Evolutionary conservation across 1,284 basidiomycete genomes (phyloP), one percentile per base, ranked within the genome.

Genomic region (Papiliotrema flavescens): DNA sequence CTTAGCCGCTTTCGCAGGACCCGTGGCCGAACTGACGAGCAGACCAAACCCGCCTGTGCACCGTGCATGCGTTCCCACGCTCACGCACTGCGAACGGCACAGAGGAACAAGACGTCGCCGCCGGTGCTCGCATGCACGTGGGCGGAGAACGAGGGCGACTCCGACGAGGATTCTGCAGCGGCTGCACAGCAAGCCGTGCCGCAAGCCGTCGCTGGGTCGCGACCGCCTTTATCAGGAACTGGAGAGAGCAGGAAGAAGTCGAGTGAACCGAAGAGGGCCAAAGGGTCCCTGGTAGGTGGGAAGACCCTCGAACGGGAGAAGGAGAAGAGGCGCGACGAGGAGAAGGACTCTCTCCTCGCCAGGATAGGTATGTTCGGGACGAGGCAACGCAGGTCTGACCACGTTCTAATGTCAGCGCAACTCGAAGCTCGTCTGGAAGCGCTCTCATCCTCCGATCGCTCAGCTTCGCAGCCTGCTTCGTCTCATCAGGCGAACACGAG

Each of bases 51-150:
- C 5, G 61, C 62, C 6, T 75, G 73, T 53, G 59, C 69, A 34
- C 73, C 71, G 1, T 75, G 73, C 55, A 51, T 75, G 37, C 64
- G 73, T 2, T 73, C 70, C 9, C 71, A 75, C 46, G 71, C 70
- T 0, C 73, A 75, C 49, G 71, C 71, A 2, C 51, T 70, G 5
- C 65, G 73, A 15, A 65, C 69, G 0, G 71, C 73, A 0, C 66
- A 70, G 45, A 54, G 71, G 17, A 70, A 69, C 53, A 63, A 64
- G 40, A 60, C 60, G 2, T 41, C 61, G 4, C 65, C 62, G 14
- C 69, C 67, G 0, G 24, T 37, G 1, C 53, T 73, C 6, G 44
- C 52, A 13, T 75, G 73, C 56, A 64, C 69, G 1, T 75, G 69
- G 48, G 60, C 70, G 15, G 70, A 73, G 51, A 32, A 32, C 11